These are phyloP conservation scores for Mycena indigotica DNA, from an alignment of 768 basidiomycete species.

Conservation along the genomic window DNA sequence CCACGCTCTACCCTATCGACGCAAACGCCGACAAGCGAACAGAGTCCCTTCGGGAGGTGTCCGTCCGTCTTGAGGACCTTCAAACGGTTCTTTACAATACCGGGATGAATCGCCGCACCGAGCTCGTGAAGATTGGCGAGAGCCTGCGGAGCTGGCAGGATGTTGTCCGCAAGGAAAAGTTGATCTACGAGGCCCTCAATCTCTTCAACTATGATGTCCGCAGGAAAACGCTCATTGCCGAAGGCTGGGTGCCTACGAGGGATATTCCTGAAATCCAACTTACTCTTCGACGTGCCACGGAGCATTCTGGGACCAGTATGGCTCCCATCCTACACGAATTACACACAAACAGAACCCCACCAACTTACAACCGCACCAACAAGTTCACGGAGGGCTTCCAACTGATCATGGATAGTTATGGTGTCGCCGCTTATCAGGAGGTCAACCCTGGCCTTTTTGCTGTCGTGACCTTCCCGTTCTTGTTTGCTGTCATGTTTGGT, in stretches of 20 bases:
- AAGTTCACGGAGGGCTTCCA: slow-evolving; percentile 98
- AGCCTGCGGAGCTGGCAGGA: slow-evolving; percentile 88
- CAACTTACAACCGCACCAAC: slow-evolving; percentile 93
- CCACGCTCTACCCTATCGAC: slow-evolving; percentile 95
- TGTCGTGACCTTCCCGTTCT: slow-evolving; percentile 91
- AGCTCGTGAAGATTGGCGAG: slow-evolving; percentile 85
- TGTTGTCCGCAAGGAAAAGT: slow-evolving; percentile 92
- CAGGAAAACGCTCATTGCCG: slow-evolving; percentile 92
- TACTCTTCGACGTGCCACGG: slow-evolving; percentile 89
- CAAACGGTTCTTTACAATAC: slow-evolving; percentile 90
- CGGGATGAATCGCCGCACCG: slow-evolving; percentile 74
- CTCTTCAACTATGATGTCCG: slow-evolving; percentile 93
- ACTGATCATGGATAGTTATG: slow-evolving; percentile 97
- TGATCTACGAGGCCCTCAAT: slow-evolving; percentile 95
- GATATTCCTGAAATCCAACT: slow-evolving; percentile 86
- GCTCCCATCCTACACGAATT: slow-evolving; percentile 92
- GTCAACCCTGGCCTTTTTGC: slow-evolving; percentile 96
- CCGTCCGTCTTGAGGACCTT: slow-evolving; percentile 86
- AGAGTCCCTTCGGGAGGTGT: slow-evolving; percentile 87
- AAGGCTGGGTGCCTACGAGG: slow-evolving; percentile 95
- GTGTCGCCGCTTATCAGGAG: slow-evolving; percentile 92
- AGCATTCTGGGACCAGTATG: slow-evolving; percentile 90
- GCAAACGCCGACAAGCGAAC: slow-evolving; percentile 90
- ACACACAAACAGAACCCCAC: slow-evolving; percentile 86
- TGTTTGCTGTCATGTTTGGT: slow-evolving; percentile 99